Conservation (phyloP, 2,329 filamentous ascomycete genomes). For the Botrytis fabae region DNA sequence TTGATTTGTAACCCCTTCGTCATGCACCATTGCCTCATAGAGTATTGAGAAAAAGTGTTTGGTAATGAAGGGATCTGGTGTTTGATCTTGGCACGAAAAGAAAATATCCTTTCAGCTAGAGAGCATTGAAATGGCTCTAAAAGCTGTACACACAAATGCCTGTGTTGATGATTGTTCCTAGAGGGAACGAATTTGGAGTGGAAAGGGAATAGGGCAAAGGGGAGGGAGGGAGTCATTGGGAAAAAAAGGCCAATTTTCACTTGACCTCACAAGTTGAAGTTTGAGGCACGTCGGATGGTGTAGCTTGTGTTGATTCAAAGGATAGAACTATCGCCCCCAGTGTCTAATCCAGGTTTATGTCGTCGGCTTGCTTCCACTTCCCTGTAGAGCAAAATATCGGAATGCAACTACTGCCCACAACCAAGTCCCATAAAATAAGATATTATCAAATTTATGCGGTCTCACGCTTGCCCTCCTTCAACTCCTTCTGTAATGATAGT, state of each 20-base stretch:
- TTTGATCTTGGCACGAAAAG: constrained; percentile 52
- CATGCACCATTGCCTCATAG: constrained; percentile 62
- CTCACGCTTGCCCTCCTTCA: constrained; percentile 93
- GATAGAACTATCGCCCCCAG: constrained; percentile 35
- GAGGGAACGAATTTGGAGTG: background rate
- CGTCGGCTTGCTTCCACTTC: constrained; percentile 30
- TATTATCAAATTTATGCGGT: constrained; percentile 60
- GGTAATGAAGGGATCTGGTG: constrained; percentile 56
- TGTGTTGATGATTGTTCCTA: constrained; percentile 27
- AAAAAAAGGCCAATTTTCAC: constrained; percentile 3
- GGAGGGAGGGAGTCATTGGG: background rate
- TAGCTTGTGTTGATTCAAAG: constrained; percentile 36
- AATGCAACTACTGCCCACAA: constrained; percentile 36
- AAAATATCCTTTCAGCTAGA: constrained; percentile 48
- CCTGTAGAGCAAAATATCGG: constrained; percentile 33
- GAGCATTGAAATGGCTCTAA: constrained; percentile 46
- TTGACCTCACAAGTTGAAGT: constrained; percentile 7
- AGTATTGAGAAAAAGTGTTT: constrained; percentile 57
- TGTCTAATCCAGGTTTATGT: constrained; percentile 29
- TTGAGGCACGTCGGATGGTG: constrained; percentile 20
- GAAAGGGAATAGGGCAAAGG: background rate
- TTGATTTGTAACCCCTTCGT: constrained; percentile 51
- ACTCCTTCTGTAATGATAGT: constrained; percentile 74
- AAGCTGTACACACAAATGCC: constrained; percentile 56
- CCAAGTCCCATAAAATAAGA: constrained; percentile 34